Conservation (phyloP, 108 stramenopile species). For the Chaetoceros muelleri region DNA sequence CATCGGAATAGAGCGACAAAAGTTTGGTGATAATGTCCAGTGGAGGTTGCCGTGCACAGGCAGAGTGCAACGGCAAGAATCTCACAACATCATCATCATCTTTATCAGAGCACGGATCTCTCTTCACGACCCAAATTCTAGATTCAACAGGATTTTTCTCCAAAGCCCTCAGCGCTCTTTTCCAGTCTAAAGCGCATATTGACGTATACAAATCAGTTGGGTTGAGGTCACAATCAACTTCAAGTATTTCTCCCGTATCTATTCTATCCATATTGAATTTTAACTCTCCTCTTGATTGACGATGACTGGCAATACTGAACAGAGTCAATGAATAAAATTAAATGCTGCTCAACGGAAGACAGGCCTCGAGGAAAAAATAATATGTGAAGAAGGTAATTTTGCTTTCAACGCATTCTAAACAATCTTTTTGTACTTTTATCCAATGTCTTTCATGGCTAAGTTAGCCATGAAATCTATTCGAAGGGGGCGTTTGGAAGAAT, state of each 20-base stretch:
- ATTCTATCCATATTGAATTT: no score
- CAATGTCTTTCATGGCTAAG: no score
- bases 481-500: no score
- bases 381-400: no score
- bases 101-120: conserved; percentile 27
- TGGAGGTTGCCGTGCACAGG: conserved; percentile 72
- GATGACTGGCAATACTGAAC: no score
- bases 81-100: conserved; percentile 36
- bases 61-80: conserved; percentile 72
- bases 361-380: no score
- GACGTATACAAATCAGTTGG: conserved; percentile 63
- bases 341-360: no score
- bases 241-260: not conserved
- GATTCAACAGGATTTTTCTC: conserved; percentile 35
- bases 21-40: conserved; percentile 36
- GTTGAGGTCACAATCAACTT: conserved; percentile 73
- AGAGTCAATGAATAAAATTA: no score
- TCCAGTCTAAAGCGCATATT: conserved; percentile 63
- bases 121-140: conserved; percentile 65
- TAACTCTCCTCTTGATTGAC: no score
- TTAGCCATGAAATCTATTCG: no score
- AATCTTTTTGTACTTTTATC: no score
- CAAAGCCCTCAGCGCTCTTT: conserved; percentile 28
- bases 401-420: no score
- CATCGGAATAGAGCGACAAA: conserved; percentile 47